Base-by-base conservation (phyloP, 768 basidiomycete genomes). In the Antrodiella citrinella region DNA sequence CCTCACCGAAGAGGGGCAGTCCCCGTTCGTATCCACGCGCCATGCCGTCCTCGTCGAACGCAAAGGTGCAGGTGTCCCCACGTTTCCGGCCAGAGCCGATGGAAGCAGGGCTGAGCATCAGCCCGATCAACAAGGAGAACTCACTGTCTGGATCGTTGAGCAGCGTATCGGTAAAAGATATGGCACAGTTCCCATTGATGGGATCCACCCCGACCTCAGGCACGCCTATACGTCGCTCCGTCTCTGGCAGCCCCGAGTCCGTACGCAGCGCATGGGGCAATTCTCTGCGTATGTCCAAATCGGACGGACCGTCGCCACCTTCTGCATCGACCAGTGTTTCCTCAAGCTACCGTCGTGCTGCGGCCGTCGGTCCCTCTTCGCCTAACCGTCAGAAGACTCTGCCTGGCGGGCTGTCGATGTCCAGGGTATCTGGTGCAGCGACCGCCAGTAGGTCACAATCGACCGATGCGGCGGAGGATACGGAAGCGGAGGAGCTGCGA, bases 401-500 rank as follows among this genome's bases (percentile, higher is more conserved):
- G 15, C 30, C 30, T 7, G 15, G 30, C 30, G 30, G 30, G 13
- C 46, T 52, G 4, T 45, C 25, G 5, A 42, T 53, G 24, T 57
- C 52, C 45, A 48, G 48, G 11, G 26, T 47, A 11, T 50, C 54
- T 1, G 49, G 20, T 15, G 30, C 7, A 35, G 30, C 30, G 15
- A 35, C 7, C 15, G 30, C 46, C 18, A 30, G 24, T 43, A n/a
- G 10, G 15, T 20, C 30, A 7, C 7, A 35, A 7, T 20, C 38
- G 25, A 51, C 26, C 39, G 15, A 35, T 20, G 45, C 21, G 44
- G 35, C 5, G 0, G 72, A 71, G 9, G 72, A 75, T 7, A 43
- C 9, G 13, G 72, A 80, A 56, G 84, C 88, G 51, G 82, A 77
- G 13, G 84, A 87, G 55, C 56, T 88, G 61, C 71, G 65, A 45